Conservation (phyloP, 2,329 filamentous ascomycete genomes). For the Fusarium veterinarium region DNA sequence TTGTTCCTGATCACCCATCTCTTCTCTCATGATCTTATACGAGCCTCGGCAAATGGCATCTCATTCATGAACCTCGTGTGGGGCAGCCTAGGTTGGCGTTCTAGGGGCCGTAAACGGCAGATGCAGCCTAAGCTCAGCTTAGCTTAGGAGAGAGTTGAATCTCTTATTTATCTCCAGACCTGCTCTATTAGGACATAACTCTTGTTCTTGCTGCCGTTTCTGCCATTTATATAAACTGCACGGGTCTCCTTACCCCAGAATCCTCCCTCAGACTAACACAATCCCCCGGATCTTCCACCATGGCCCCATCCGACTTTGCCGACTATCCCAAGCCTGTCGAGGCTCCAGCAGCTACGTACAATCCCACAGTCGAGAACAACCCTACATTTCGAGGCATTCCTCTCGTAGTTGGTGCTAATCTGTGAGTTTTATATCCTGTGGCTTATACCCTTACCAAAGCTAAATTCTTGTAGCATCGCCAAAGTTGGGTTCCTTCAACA, state of each 20-base stretch:
- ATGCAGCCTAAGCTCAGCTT: not conserved
- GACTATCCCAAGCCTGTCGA: conserved; percentile 56
- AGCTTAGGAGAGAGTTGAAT: conserved; percentile 1
- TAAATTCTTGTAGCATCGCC: conserved; percentile 61
- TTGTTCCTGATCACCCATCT: not conserved
- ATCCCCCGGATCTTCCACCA: conserved; percentile 9
- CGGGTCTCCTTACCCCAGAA: not conserved
- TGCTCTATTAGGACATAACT: not conserved
- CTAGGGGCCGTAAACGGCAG: not conserved
- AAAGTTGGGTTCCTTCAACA: conserved; percentile 71
- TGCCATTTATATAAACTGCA: not conserved
- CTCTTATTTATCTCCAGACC: conserved; percentile 2
- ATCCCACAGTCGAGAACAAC: conserved; percentile 65
- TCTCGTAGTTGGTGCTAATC: conserved; percentile 69
- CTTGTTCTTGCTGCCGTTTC: not conserved
- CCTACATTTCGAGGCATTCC: conserved; percentile 75
- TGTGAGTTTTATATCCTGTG: conserved; percentile 59
- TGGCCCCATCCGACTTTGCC: conserved; percentile 52
- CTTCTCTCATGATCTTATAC: not conserved
- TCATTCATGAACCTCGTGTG: not conserved
- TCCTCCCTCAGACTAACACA: not conserved
- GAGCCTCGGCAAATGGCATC: conserved; percentile 20
- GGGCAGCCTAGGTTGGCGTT: not conserved
- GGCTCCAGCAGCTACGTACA: conserved; percentile 52
- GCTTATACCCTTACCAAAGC: not conserved